Evolutionary conservation across 2,329 filamentous ascomycete species (phyloP), one percentile per base, ranked within the genome.

Genomic region (Helminthosporium solani): DNA sequence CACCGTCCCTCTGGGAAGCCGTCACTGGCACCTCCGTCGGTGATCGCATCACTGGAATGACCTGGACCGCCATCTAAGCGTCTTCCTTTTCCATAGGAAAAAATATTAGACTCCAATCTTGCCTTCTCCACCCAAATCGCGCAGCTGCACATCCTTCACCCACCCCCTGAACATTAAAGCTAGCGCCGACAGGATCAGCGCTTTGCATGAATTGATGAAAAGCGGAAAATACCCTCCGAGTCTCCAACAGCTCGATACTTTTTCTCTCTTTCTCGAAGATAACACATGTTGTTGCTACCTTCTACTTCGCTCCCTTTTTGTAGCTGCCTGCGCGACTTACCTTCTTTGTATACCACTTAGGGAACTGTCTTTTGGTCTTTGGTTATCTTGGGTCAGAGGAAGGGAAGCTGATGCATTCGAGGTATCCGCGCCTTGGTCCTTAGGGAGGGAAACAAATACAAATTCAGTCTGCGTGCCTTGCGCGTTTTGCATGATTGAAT

Each of bases 181-280:
- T 69, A 68, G 65, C 66, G 66, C 66, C 63, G 63, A 60, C 66
- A 54, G 61, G 64, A 47, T 68, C 65, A 67, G 66, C 66, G 66
- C 66, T 69, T 67, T 68, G 64, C 63, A 69, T 61, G 66, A 69
- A 56, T 49, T 65, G 53, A 66, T 54, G 63, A 66, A 48, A 48
- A 50, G 43, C 46, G 42, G 53, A 51, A 56, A 42, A 57, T 54
- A 18, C 37, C 56, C 53, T 48, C 52, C 57, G 58, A 56, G 56
- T 57, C 52, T 54, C 56, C 55, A 27, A 42, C 27, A 33, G 38
- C 20, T 39, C 35, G 49, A 40, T 44, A 40, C 40, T 47, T 46
- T 42, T 44, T 50, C 46, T 47, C 43, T 50, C 5, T 31, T 31
- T 31, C 14, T 31, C 28, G n/a, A n/a, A n/a, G n/a, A n/a, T n/a